A percentile compares a stretch with the other conserved stretches of the same genome.
phyloP scores from a whole-genome alignment of 805 yeast species.

The Suhomyces kilbournensis region DNA sequence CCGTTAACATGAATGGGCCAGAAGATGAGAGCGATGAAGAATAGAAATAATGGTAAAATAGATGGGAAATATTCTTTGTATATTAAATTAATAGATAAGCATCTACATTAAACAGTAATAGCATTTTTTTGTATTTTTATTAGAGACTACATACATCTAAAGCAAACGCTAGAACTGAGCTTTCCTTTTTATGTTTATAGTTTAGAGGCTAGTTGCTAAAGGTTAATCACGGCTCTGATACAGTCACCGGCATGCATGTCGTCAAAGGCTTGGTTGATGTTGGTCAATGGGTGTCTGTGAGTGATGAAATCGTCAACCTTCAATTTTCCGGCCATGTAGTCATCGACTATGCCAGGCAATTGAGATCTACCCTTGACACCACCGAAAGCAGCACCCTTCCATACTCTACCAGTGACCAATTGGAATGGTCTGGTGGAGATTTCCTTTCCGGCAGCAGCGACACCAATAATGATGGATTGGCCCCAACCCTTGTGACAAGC shows the following conservation, averaged over 20 bases:
- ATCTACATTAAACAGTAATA: neutral
- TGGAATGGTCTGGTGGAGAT: constrained; percentile 98
- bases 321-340: constrained; percentile 74
- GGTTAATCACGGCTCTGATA: constrained; percentile 82
- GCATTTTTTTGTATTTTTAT: neutral
- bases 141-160: neutral
- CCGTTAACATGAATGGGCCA: constrained; percentile 14
- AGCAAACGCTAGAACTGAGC: neutral
- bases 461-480: constrained; percentile 90
- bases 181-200: neutral
- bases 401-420: constrained; percentile 96
- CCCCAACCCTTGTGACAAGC: constrained; percentile 99
- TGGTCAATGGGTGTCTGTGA: constrained; percentile 73
- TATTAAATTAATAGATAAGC: neutral
- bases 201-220: constrained; percentile 22
- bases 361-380: constrained; percentile 98
- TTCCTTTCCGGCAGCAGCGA: constrained; percentile 97
- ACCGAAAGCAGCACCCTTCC: constrained; percentile 99
- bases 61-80: neutral
- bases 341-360: constrained; percentile 85
- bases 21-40: constrained; percentile 19
- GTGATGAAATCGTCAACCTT: constrained; percentile 95
- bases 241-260: constrained; percentile 94
- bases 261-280: constrained; percentile 86
- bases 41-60: constrained; percentile 4